phyloP scores from a whole-genome alignment of 768 basidiomycete genomes.

The Neoboletus magnificus region DNA sequence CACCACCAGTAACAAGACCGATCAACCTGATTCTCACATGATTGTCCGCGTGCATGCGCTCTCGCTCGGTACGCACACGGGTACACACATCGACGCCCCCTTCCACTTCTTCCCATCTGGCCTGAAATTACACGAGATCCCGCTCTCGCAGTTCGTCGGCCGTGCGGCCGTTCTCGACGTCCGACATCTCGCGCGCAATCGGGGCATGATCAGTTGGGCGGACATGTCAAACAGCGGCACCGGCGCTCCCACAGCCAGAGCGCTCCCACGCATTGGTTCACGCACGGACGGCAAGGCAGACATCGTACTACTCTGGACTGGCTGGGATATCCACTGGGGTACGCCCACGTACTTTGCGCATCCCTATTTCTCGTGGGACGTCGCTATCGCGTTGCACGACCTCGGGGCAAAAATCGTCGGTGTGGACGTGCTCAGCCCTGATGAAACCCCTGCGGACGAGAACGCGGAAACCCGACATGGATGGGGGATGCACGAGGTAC shows the following conservation, averaged over 20 bases:
- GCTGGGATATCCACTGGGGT: slow-evolving; percentile 60
- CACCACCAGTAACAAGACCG: slow-evolving; percentile 17
- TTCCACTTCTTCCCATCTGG: slow-evolving; percentile 65
- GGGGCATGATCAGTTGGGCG: slow-evolving; percentile 55
- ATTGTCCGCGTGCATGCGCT: slow-evolving; percentile 35
- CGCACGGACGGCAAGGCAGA: slow-evolving; percentile 27
- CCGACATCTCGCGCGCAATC: slow-evolving; percentile 36
- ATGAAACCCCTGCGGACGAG: slow-evolving; percentile 44
- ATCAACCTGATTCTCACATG: slow-evolving; percentile 1
- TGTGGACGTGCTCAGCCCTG: slow-evolving; percentile 64
- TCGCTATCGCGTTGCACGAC: slow-evolving; percentile 47
- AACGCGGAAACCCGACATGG: slow-evolving; percentile 11
- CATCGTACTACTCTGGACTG: slow-evolving; percentile 60
- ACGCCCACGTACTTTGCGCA: slow-evolving; percentile 53
- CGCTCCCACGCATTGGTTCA: slow-evolving; percentile 19
- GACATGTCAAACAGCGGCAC: slow-evolving; percentile 6
- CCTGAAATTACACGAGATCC: slow-evolving; percentile 54
- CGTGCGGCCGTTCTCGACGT: slow-evolving; percentile 58
- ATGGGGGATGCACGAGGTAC: slow-evolving; percentile 54
- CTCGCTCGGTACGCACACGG: slow-evolving; percentile 64
- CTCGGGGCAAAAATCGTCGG: slow-evolving; percentile 58
- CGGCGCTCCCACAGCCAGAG: not conserved
- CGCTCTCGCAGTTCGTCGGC: slow-evolving; percentile 50
- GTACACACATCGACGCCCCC: slow-evolving; percentile 79
- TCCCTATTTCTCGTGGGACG: slow-evolving; percentile 56